Evolutionary conservation across 1,139 yeast species (phyloP).

Genomic region (Pichia sp.): DNA sequence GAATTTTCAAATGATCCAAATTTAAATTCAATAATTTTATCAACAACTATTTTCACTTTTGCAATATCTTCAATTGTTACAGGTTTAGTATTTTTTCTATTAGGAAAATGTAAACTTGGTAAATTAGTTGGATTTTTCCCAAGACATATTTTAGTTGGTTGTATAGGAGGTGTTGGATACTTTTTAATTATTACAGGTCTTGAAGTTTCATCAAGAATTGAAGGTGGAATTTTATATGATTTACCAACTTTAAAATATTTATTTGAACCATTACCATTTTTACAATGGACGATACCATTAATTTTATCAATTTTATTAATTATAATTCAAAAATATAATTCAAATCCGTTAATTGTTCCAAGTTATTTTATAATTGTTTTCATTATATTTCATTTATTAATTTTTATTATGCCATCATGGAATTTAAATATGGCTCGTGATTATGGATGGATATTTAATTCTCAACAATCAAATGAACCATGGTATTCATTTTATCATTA

Average conservation of each 20-base stretch:
- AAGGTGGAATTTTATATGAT: constrained; percentile 65
- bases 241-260: constrained; percentile 47
- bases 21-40: constrained; percentile 50
- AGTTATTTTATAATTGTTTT: constrained; percentile 70
- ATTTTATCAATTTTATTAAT: constrained; percentile 53
- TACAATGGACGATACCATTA: constrained; percentile 73
- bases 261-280: constrained; percentile 34
- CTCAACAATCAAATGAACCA: constrained; percentile 63
- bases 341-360: constrained; percentile 78
- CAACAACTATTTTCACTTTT: constrained; percentile 83
- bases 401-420: constrained; percentile 61
- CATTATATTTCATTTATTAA: constrained; percentile 57
- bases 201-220: constrained; percentile 77
- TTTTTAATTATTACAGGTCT: constrained; percentile 84
- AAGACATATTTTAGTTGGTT: constrained; percentile 89
- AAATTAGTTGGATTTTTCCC: constrained; percentile 92
- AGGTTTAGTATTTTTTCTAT: constrained; percentile 66
- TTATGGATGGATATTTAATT: constrained; percentile 74
- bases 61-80: constrained; percentile 80
- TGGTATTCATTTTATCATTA: constrained; percentile 83
- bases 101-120: constrained; percentile 79
- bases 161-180: constrained; percentile 97
- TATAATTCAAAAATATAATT: constrained; percentile 55
- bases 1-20: constrained; percentile 30
- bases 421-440: constrained; percentile 55